Evolutionary conservation across 805 yeast genomes (phyloP), one percentile per base, ranked within the genome.

Genomic region (Ogataea trehalophila): DNA sequence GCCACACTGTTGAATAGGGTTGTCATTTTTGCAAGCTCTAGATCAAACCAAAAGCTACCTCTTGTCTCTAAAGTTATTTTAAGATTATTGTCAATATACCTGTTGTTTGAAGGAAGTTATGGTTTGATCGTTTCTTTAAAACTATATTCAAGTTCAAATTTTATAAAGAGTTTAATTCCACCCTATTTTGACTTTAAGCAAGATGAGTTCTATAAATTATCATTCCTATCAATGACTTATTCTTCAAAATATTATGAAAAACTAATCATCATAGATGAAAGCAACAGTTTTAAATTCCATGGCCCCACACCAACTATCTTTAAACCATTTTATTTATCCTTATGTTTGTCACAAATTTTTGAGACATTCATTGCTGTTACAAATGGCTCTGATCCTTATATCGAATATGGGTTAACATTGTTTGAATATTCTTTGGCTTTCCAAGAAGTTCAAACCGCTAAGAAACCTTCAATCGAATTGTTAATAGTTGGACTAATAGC

Each of bases 361-460:
- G 92, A 87, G 63, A 80, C 88, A 0, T 81, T 85, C 56, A 69
- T 80, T 9, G 71, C 85, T 3, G 79, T 77, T 26, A 71, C 80
- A 8, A 72, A 75, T 46, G 87, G 86, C 9, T 69, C 69, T 39
- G 63, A 68, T 23, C 85, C 88, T 7, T 71, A 74, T 46, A 74
- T 79, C 18, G 91, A 84, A 47, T 76, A 83, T 15, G 88, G 88
- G 0, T 69, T 85, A 52, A 82, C 94, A 0, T 66, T 86, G 34
- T 85, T 86, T 64, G 94, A 87, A 61, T 84, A 81, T 56, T 83
- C 92, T 4, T 62, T 85, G 15, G 87, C 88, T 13, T 84, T 84
- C 59, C 91, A 85, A 57, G 94, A 86, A 55, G 81, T 76, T 48
- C 85, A 76, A 60, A 70, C 73, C 39, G 66, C 70, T 33, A 67